Percentiles rank a stretch among this genome's conserved stretches.
Evolutionary conservation across 2,329 filamentous ascomycete species (phyloP).

Genomic region (Chrysoporthe puriensis): DNA sequence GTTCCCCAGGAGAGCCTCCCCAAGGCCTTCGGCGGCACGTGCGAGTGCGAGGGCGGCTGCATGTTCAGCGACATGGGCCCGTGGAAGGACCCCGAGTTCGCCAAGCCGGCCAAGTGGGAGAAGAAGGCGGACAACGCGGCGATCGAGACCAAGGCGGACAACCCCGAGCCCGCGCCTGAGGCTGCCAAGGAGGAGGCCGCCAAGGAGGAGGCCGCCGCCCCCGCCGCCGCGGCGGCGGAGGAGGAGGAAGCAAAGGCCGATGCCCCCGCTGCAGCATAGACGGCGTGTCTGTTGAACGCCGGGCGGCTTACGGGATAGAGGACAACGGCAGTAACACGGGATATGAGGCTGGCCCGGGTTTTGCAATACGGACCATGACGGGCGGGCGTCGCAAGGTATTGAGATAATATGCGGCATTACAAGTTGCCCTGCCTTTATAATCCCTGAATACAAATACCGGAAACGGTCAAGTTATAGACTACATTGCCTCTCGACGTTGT

Average conservation of each 20-base stretch:
- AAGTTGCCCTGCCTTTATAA: conserved; percentile 10
- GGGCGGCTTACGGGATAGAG: conserved; percentile 1
- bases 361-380: not conserved
- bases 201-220: conserved; percentile 6
- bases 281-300: conserved; percentile 23
- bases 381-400: conserved; percentile 6
- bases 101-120: conserved; percentile 67
- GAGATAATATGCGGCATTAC: conserved; percentile 4
- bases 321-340: not conserved
- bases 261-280: conserved; percentile 41
- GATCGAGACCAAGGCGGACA: conserved; percentile 40
- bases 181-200: conserved; percentile 24
- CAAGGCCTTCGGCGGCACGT: conserved; percentile 80
- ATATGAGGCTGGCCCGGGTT: not conserved
- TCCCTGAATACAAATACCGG: conserved; percentile 5
- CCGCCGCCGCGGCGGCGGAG: conserved; percentile 38
- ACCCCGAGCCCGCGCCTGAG: conserved; percentile 37
- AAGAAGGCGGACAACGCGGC: conserved; percentile 45
- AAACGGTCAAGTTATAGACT: conserved; percentile 10
- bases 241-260: conserved; percentile 42
- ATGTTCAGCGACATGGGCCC: conserved; percentile 86
- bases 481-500: conserved; percentile 7
- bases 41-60: conserved; percentile 82
- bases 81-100: conserved; percentile 76
- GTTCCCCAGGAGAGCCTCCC: conserved; percentile 90